phyloP scores from a whole-genome alignment of 768 basidiomycete genomes.

The Fomitopsis serialis region DNA sequence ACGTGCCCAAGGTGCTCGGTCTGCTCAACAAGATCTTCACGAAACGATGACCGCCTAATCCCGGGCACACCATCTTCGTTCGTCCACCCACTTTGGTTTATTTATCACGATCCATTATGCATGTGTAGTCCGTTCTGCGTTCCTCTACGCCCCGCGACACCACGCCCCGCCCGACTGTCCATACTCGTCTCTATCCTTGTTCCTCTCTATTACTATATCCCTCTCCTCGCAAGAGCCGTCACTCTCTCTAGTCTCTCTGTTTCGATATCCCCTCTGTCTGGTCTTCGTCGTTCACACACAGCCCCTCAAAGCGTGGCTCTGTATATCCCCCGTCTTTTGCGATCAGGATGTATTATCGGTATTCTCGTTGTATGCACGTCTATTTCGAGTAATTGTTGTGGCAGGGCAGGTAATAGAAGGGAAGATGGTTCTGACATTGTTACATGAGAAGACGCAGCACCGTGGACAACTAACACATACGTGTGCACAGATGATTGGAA shows the following conservation, averaged over 20 bases:
- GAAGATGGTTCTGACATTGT: too few species aligned
- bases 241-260: background rate
- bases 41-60: conserved; percentile 52
- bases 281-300: background rate
- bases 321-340: background rate
- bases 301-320: background rate
- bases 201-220: background rate
- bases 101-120: conserved; percentile 8
- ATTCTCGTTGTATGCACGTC: background rate
- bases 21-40: conserved; percentile 93
- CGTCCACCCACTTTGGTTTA: background rate
- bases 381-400: too few species aligned
- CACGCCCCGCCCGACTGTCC: background rate
- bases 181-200: background rate
- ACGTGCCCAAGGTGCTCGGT: conserved; percentile 90
- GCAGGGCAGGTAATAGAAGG: too few species aligned
- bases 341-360: conserved; percentile 2
- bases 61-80: background rate
- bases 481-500: too few species aligned
- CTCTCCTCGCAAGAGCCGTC: background rate
- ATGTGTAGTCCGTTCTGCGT: background rate
- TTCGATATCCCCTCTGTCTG: background rate
- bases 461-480: too few species aligned
- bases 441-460: too few species aligned
- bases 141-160: background rate